Conservation (phyloP, 176 grass and related monocot species). For the Areca catechu region DNA sequence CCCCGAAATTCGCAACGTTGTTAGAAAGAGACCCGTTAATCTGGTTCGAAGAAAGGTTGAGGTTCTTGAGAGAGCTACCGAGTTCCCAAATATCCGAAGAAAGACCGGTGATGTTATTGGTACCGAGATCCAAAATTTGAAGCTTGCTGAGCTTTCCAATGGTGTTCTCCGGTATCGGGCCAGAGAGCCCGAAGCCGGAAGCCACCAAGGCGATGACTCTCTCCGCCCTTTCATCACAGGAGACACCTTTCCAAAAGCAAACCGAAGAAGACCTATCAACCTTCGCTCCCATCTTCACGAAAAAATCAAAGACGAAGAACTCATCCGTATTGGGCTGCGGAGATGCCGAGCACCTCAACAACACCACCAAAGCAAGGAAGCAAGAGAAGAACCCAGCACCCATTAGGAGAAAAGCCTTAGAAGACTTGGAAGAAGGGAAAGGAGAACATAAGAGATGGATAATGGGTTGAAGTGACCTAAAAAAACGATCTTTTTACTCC, state of each 20-base stretch:
- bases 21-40: constrained; percentile 41
- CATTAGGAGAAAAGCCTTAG: neutral
- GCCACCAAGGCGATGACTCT: constrained; percentile 33
- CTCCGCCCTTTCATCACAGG: constrained; percentile 34
- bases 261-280: constrained; percentile 17
- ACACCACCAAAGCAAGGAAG: constrained; percentile 2
- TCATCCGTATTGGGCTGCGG: constrained; percentile 80
- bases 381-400: neutral
- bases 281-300: constrained; percentile 30
- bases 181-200: constrained; percentile 39
- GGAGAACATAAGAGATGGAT: neutral
- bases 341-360: constrained; percentile 13
- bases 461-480: neutral
- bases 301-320: constrained; percentile 54
- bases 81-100: constrained; percentile 64
- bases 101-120: constrained; percentile 54
- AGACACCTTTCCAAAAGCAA: constrained; percentile 51
- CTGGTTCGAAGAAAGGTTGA: constrained; percentile 79
- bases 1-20: constrained; percentile 59
- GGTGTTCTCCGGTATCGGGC: constrained; percentile 59
- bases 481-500: too few relatives aligned
- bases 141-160: constrained; percentile 68
- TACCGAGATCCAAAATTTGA: constrained; percentile 52
- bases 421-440: neutral
- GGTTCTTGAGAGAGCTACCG: constrained; percentile 39